Evolutionary conservation across 2,329 filamentous ascomycete genomes (phyloP).

Genomic region (Emmonsiellopsis sp.): DNA sequence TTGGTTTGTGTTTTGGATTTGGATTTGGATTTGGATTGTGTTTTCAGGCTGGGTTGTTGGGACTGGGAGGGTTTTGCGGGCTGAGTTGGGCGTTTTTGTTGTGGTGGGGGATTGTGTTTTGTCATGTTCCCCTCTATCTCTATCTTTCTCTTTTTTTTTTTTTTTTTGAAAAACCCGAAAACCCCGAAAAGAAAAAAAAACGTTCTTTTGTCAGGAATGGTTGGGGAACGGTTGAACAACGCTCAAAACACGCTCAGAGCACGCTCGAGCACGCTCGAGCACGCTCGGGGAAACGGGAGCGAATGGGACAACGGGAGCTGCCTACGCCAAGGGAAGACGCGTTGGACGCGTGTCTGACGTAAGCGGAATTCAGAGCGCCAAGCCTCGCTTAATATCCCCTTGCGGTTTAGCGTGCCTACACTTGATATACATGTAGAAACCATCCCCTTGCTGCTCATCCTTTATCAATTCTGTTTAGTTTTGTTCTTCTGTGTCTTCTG

Average conservation of each 20-base stretch:
- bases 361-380: neutral
- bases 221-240: no score
- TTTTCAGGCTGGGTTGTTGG: neutral
- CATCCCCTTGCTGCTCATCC: neutral
- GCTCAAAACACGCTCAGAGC: no score
- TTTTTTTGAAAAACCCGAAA: neutral
- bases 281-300: no score
- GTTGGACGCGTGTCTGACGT: slow-evolving; percentile 4
- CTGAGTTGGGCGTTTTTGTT: neutral
- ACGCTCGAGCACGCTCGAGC: no score
- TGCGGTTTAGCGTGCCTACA: no score
- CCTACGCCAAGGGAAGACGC: neutral
- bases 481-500: no score
- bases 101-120: neutral
- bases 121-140: neutral
- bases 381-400: neutral
- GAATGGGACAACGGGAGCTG: neutral
- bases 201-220: neutral
- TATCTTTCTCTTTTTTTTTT: neutral
- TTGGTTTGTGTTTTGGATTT: neutral
- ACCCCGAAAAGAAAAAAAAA: neutral
- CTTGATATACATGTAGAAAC: neutral
- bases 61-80: neutral
- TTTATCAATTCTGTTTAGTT: no score
- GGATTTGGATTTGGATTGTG: neutral